A percentile compares a stretch with the other conserved stretches of the same genome.
Conservation (phyloP, 2,329 filamentous ascomycete species). For the Dryadomyces quercus-mongolicae region DNA sequence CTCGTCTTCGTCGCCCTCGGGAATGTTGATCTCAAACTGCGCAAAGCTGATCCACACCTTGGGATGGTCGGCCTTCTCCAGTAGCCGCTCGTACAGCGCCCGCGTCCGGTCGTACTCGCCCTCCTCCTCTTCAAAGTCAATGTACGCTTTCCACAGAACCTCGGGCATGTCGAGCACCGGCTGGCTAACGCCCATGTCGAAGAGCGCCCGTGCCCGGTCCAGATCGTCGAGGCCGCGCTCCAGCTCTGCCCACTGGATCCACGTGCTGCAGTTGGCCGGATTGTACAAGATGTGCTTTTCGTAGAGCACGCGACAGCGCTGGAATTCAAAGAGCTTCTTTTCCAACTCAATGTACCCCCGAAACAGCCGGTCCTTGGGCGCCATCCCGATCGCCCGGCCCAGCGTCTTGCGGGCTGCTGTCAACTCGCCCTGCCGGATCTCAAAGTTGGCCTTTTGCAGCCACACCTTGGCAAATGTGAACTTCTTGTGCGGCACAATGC, state of each 20-base stretch:
- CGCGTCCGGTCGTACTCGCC: constrained; percentile 79
- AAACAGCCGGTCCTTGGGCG: constrained; percentile 92
- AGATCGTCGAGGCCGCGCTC: constrained; percentile 85
- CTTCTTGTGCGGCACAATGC: constrained; percentile 84
- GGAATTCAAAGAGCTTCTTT: constrained; percentile 87
- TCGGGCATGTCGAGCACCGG: constrained; percentile 90
- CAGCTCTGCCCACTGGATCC: constrained; percentile 92
- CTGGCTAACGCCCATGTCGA: constrained; percentile 78
- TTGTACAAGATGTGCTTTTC: constrained; percentile 93
- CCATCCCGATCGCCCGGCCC: constrained; percentile 83
- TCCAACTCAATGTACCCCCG: constrained; percentile 88
- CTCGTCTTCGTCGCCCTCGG: constrained; percentile 53
- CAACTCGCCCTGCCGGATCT: constrained; percentile 76
- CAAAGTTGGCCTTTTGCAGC: constrained; percentile 87
- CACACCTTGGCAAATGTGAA: constrained; percentile 98
- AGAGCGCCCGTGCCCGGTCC: constrained; percentile 80
- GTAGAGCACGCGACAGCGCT: constrained; percentile 80
- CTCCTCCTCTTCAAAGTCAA: constrained; percentile 96
- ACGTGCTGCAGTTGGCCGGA: constrained; percentile 77
- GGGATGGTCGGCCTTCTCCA: constrained; percentile 94
- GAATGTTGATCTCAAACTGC: constrained; percentile 94
- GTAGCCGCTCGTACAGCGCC: constrained; percentile 73
- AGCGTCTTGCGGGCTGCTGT: constrained; percentile 75
- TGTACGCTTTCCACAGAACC: constrained; percentile 93
- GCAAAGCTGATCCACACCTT: constrained; percentile 99